Evolutionary conservation across 345 rosid species (phyloP).

Genomic region (Punica granatum): DNA sequence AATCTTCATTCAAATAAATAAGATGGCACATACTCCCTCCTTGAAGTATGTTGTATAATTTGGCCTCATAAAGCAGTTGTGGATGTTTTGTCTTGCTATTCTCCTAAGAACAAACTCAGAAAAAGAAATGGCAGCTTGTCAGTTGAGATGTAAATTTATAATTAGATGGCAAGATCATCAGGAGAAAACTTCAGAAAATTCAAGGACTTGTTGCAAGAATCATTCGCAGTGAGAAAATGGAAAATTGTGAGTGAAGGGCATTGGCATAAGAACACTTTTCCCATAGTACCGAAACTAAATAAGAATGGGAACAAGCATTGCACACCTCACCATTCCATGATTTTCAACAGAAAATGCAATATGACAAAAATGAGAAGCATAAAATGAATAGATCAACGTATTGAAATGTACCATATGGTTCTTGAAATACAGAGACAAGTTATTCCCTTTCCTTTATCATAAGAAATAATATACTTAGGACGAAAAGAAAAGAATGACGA

Average conservation of each 20-base stretch:
- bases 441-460: neutral
- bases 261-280: no score
- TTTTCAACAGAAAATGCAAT: neutral
- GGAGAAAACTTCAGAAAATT: neutral
- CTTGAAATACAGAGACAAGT: neutral
- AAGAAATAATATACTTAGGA: neutral
- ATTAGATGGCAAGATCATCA: neutral
- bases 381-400: neutral
- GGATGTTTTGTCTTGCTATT: conserved; percentile 82
- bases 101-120: conserved; percentile 37
- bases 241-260: neutral
- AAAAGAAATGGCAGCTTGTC: neutral
- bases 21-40: conserved; percentile 62
- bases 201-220: neutral
- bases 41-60: conserved; percentile 64
- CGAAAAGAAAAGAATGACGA: neutral
- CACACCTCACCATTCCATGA: neutral
- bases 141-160: neutral
- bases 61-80: conserved; percentile 83
- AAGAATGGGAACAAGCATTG: neutral
- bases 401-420: neutral
- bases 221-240: neutral
- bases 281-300: no score
- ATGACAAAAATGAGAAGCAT: neutral
- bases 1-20: neutral